Evolutionary conservation across 257 asterid species (phyloP), one percentile per base, ranked within the genome.

Genomic region (Agastache rugosa): DNA sequence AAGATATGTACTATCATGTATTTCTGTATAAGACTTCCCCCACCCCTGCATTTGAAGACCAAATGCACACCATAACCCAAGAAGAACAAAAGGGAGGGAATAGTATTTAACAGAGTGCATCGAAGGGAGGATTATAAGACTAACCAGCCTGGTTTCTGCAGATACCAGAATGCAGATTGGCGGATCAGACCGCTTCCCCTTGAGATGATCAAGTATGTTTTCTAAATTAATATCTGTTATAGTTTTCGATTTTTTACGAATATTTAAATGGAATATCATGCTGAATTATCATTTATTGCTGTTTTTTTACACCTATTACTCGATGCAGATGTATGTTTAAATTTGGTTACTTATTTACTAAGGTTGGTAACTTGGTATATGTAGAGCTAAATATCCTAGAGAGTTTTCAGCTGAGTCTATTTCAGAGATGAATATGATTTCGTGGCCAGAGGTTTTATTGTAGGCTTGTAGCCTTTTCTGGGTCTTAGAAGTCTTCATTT

Each of bases 141-240:
- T 86, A 84, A 76, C 65, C 74, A 4, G 69, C 41, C 45, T 50
- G 29, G 68, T 35, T 75, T 73, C 75, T 79, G 65, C 90, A 93
- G 98, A 79, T 95, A 95, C 87, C 99, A 95, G 83, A 95, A 92
- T 85, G 99, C 96, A n/a, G 99, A 95, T 79, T 95, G 99, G 99
- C 91, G 99, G 84, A 77, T 90, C 29, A 90, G 99, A 64, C 99
- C 98, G 14, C 98, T 95, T 73, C 99, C 97, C 51, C 53, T 3
- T 35, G 97, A 89, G 78, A 95, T 95, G 99, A 39, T 92, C 79
- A 93, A 88, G 97, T 93, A 77, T 56, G 83, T 74, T 58, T 58
- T 44, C 78, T 76, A 34, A 44, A 50, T 59, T 77, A 31, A 16
- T 69, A 11, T 55, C 15, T 75, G 29, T 42, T 75, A 22, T 48